Evolutionary conservation across 805 yeast species (phyloP), one percentile per base, ranked within the genome.

Genomic region (Teunomyces tritomae): DNA sequence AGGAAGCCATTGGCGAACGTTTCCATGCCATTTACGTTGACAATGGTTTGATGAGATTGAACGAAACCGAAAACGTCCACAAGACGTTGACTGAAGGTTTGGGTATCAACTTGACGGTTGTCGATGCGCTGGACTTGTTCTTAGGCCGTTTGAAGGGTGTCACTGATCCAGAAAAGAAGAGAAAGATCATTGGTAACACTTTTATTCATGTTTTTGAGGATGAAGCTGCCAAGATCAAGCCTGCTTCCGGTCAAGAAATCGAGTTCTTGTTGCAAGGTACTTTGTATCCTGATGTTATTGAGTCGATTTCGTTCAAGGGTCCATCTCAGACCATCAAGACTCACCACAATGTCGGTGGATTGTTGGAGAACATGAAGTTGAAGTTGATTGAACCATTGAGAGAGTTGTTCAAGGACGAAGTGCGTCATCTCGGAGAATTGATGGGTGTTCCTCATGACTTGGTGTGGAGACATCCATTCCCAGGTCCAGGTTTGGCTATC

Each of bases 401-500:
- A 74, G 99, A 94, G 78, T 81, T 94, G 63, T 94, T 94, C 82
- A 94, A 94, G 76, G 99, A 94, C 70, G 99, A 94, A 79, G 99
- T 94, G 49, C 89, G 99, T 73, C 88, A 85, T 61, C 78, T 94
- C 58, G 99, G 99, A 73, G 89, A 89, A 76, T 74, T 94, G 46
- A 76, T 94, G 75, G 97, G 96, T 44, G 92, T 94, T 61, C 95
- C 97, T 30, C 94, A 89, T 65, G 98, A 94, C 61, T 80, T 94
- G 59, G 98, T 94, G 57, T 92, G 98, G 98, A 89, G 99, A 80
- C 99, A 94, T 69, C 99, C 99, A 49, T 94, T 94, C 96, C 99
- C 99, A 62, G 99, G 99, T 68, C 99, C 99, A 68, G 99, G 99
- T 77, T 87, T 94, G 66, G 99, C 97, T 59, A 94, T 94, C 70